A percentile compares a stretch with the other conserved stretches of the same genome.
These are phyloP conservation scores for Theobroma grandiflorum DNA, from an alignment of 441 rosid species.

Conservation along the genomic window DNA sequence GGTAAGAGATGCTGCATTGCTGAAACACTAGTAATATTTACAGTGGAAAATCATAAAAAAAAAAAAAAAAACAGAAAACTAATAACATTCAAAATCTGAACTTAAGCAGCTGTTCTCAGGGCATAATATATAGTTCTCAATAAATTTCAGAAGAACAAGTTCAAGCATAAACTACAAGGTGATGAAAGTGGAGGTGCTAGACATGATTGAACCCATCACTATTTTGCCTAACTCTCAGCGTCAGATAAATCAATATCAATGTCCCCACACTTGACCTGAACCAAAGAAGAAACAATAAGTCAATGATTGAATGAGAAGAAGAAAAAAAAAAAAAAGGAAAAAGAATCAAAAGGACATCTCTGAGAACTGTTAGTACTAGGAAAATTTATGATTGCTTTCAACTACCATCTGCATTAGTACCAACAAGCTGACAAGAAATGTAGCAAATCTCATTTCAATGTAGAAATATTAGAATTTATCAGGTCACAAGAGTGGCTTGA, in stretches of 20 bases:
- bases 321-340: not conserved
- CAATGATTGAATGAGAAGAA: not conserved
- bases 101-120: slow-evolving; percentile 1
- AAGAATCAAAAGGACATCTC: not conserved
- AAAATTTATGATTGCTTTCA: not conserved
- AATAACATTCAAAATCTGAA: slow-evolving; percentile 24
- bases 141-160: slow-evolving; percentile 15
- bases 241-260: slow-evolving; percentile 82
- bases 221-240: slow-evolving; percentile 79
- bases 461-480: not conserved
- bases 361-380: not conserved
- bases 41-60: not conserved
- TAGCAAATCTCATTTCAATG: not conserved
- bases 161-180: slow-evolving; percentile 20
- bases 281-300: slow-evolving; percentile 4
- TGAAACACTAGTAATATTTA: slow-evolving; percentile 16
- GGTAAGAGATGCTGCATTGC: not conserved
- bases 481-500: not conserved
- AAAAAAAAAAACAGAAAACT: not conserved
- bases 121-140: slow-evolving; percentile 10
- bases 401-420: not conserved
- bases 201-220: slow-evolving; percentile 54
- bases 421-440: not conserved
- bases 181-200: slow-evolving; percentile 29
- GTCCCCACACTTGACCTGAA: slow-evolving; percentile 94